These are phyloP conservation scores for Penicillium sp. DNA, from an alignment of 2,329 filamentous ascomycete species.

Conservation along the genomic window DNA sequence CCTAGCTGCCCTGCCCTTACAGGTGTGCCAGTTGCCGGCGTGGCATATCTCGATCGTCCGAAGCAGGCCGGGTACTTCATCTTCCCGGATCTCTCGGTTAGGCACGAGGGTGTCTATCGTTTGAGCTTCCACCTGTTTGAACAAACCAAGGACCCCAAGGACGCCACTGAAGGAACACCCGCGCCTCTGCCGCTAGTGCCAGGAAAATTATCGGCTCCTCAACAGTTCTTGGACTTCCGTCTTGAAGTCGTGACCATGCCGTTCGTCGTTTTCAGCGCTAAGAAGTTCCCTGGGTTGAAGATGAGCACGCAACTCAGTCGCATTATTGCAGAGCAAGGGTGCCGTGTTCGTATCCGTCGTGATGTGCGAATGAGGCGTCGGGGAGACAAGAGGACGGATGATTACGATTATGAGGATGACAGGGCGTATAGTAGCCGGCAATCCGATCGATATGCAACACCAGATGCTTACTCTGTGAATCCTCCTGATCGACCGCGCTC, in stretches of 20 bases:
- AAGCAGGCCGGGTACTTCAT: constrained; percentile 86
- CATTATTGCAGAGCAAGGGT: constrained; percentile 93
- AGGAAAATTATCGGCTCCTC: constrained; percentile 49
- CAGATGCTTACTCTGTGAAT: constrained; percentile 53
- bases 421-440: constrained; percentile 48
- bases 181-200: constrained; percentile 41
- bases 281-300: constrained; percentile 94
- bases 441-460: constrained; percentile 56
- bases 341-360: constrained; percentile 90
- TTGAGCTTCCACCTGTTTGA: constrained; percentile 93
- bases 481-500: constrained; percentile 62
- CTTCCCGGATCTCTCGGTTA: constrained; percentile 93
- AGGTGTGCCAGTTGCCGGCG: constrained; percentile 91
- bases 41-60: constrained; percentile 93
- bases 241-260: constrained; percentile 87
- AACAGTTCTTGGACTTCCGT: constrained; percentile 75
- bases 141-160: constrained; percentile 83
- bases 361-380: constrained; percentile 91
- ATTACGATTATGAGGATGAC: constrained; percentile 71
- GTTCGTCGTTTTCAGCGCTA: constrained; percentile 92
- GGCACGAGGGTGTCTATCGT: constrained; percentile 92
- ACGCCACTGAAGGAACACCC: constrained; percentile 66
- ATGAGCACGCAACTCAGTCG: constrained; percentile 89
- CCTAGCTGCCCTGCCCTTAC: constrained; percentile 82
- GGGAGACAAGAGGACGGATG: constrained; percentile 70